Percentiles rank a stretch among this genome's conserved stretches.
Conservation (phyloP, 2,329 filamentous ascomycete genomes). For the Chaetomium sp. region DNA sequence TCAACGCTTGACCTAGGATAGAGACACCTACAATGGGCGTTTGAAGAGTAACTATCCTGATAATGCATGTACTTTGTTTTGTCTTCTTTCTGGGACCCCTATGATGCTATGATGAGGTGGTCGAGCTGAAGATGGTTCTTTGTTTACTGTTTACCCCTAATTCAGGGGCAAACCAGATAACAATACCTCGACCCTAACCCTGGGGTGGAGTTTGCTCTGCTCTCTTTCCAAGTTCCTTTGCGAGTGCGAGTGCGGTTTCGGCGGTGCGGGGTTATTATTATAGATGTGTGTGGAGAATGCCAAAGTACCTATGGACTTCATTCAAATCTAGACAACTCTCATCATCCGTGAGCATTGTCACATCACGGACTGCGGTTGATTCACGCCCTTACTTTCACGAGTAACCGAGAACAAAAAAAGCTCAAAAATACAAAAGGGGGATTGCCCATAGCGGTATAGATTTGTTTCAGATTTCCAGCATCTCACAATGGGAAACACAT, state of each 20-base stretch:
- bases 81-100: neutral
- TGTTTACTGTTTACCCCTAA: neutral
- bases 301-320: neutral
- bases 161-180: neutral
- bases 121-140: neutral
- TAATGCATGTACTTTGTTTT: neutral
- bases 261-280: slow-evolving; percentile 2
- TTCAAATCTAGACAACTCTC: neutral
- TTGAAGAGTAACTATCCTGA: neutral
- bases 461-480: neutral
- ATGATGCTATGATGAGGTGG: too few species aligned
- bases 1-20: neutral
- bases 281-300: too few species aligned
- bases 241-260: slow-evolving; percentile 8
- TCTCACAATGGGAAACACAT: neutral
- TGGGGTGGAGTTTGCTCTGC: neutral
- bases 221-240: too few species aligned
- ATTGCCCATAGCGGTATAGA: neutral
- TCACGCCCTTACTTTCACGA: neutral
- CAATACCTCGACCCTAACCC: slow-evolving; percentile 6
- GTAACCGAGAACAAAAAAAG: neutral
- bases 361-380: neutral
- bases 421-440: neutral
- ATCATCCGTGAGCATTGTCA: neutral
- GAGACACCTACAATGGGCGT: neutral